These are phyloP conservation scores for Pichia sp. DNA, from an alignment of 1,139 yeast genomes.

Conservation along the genomic window DNA sequence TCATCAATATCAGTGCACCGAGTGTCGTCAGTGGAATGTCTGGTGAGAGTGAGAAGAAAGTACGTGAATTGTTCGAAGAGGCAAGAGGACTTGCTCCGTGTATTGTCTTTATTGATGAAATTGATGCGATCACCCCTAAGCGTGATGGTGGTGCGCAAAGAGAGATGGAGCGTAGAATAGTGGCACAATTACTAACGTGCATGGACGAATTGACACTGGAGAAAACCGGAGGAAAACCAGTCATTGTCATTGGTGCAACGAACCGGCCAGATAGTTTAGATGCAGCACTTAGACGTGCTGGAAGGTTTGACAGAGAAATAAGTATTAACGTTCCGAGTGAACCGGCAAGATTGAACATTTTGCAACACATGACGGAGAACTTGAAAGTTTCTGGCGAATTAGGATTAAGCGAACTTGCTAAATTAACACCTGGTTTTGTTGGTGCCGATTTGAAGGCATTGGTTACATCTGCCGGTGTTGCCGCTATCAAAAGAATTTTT, in stretches of 20 bases:
- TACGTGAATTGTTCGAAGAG: constrained; percentile 89
- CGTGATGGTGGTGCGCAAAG: constrained; percentile 98
- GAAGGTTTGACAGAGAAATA: constrained; percentile 95
- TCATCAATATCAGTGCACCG: constrained; percentile 88
- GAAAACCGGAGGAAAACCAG: constrained; percentile 89
- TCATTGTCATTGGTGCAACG: constrained; percentile 96
- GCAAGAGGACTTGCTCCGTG: constrained; percentile 91
- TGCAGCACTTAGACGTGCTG: constrained; percentile 96
- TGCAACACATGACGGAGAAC: constrained; percentile 64
- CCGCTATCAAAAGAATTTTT: constrained; percentile 90
- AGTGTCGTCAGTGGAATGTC: constrained; percentile 98
- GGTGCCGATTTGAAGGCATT: constrained; percentile 96
- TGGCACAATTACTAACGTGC: constrained; percentile 88
- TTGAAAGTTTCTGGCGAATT: constrained; percentile 68
- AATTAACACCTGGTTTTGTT: constrained; percentile 94
- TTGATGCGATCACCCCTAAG: constrained; percentile 97
- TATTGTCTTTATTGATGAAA: constrained; percentile 86
- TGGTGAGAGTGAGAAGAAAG: constrained; percentile 95
- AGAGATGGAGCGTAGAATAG: constrained; percentile 97
- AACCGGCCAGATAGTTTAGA: constrained; percentile 97
- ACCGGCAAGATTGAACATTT: constrained; percentile 69
- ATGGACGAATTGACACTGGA: constrained; percentile 89
- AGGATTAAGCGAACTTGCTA: constrained; percentile 72
- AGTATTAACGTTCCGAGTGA: constrained; percentile 84
- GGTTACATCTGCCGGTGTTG: constrained; percentile 92